phyloP scores from a whole-genome alignment of 1,284 basidiomycete species.

The Ceratorhiza oryzae-sativae region DNA sequence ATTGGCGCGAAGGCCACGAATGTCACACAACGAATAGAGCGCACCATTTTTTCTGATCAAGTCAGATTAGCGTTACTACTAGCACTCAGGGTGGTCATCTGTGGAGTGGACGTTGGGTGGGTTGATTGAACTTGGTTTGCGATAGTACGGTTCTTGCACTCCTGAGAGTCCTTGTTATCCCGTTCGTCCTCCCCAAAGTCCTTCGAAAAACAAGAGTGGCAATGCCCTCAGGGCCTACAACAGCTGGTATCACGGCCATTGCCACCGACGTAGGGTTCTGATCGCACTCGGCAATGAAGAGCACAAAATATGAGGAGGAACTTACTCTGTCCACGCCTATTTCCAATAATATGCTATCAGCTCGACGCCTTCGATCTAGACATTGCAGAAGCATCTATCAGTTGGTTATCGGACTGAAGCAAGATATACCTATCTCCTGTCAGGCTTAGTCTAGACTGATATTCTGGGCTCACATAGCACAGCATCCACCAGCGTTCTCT shows the following conservation, averaged over 20 bases:
- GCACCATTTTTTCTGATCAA: neutral
- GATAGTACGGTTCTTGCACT: neutral
- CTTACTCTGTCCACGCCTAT: conserved; percentile 22
- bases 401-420: neutral
- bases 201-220: conserved; percentile 21
- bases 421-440: neutral
- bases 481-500: neutral
- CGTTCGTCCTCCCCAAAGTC: conserved; percentile 21
- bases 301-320: neutral
- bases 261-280: conserved; percentile 15
- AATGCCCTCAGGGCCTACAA: conserved; percentile 13
- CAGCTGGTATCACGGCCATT: conserved; percentile 17
- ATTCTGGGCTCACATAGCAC: too few relatives aligned
- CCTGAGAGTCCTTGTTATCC: conserved; percentile 16
- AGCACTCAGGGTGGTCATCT: conserved; percentile 9
- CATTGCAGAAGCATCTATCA: neutral
- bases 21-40: too few relatives aligned
- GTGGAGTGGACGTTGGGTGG: conserved; percentile 14
- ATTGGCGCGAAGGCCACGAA: too few relatives aligned
- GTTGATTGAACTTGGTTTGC: conserved; percentile 2
- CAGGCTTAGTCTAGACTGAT: too few relatives aligned
- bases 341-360: neutral
- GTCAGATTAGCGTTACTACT: neutral
- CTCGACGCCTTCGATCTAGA: neutral
- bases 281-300: neutral